Evolutionary conservation across 2,329 filamentous ascomycete genomes (phyloP).

Genomic region (Aureobasidium sp.): DNA sequence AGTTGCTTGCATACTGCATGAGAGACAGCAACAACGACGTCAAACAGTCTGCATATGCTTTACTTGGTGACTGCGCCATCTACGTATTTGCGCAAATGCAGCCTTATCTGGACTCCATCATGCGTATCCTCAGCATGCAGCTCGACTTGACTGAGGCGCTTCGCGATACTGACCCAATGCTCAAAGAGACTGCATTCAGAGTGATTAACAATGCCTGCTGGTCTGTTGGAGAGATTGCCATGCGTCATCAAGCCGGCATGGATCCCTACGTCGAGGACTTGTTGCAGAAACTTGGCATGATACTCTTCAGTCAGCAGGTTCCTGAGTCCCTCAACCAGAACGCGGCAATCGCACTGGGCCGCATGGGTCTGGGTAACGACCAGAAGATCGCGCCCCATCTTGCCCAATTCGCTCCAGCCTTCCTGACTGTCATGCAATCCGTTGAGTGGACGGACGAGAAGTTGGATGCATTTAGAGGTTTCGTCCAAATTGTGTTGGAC

Average conservation of each 20-base stretch:
- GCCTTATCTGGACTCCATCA: constrained; percentile 62
- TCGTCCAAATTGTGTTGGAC: constrained; percentile 72
- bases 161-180: constrained; percentile 62
- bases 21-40: constrained; percentile 87
- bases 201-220: constrained; percentile 98
- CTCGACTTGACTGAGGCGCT: constrained; percentile 67
- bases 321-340: constrained; percentile 88
- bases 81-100: constrained; percentile 81
- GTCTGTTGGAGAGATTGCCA: constrained; percentile 87
- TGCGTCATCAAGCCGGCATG: constrained; percentile 68
- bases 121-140: constrained; percentile 79
- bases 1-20: constrained; percentile 86
- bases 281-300: constrained; percentile 69
- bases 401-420: constrained; percentile 70
- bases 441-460: constrained; percentile 91
- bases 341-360: constrained; percentile 83
- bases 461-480: constrained; percentile 84
- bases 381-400: constrained; percentile 73
- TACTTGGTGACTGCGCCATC: constrained; percentile 90
- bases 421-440: constrained; percentile 73
- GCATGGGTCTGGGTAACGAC: constrained; percentile 73
- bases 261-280: constrained; percentile 69
- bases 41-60: constrained; percentile 88
- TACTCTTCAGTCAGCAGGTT: constrained; percentile 77
- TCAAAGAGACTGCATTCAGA: constrained; percentile 60